Evolutionary conservation across 164 flowering plant genomes (phyloP).

Genomic region (Kingdonia uniflora): DNA sequence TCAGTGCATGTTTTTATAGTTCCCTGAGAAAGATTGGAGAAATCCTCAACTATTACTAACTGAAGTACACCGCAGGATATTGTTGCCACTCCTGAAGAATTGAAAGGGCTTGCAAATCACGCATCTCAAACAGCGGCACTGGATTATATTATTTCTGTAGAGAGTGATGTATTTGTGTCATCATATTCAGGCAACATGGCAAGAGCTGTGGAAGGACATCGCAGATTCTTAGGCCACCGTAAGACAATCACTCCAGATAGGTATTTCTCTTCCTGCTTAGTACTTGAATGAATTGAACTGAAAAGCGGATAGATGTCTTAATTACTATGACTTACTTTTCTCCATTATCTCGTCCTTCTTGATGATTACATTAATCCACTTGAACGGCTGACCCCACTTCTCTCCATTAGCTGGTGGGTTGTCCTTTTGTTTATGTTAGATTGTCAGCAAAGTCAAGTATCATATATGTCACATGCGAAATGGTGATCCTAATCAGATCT

Average conservation of each 20-base stretch:
- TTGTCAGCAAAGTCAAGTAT: no score
- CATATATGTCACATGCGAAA: no score
- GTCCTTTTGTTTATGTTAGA: no score
- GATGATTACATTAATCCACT: no score
- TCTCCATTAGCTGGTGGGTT: no score
- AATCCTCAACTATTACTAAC: no score
- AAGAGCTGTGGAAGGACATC: constrained; percentile 92
- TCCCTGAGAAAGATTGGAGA: no score
- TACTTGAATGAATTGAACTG: no score
- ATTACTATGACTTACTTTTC: neutral
- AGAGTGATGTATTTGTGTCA: constrained; percentile 85
- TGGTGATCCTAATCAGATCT: no score
- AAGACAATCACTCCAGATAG: constrained; percentile 88
- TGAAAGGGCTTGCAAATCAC: constrained; percentile 49
- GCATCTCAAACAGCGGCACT: constrained; percentile 91
- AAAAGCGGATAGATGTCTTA: no score
- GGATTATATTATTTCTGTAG: constrained; percentile 81
- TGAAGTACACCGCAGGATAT: constrained; percentile 53
- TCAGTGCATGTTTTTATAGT: constrained; percentile 14
- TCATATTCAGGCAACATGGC: constrained; percentile 98
- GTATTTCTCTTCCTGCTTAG: constrained; percentile 26
- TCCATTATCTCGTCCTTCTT: neutral
- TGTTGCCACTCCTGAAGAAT: constrained; percentile 58
- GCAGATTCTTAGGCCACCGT: constrained; percentile 82
- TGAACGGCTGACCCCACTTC: no score